These are phyloP conservation scores for Auricularia sp. DNA, from an alignment of 768 basidiomycete genomes.

Conservation along the genomic window DNA sequence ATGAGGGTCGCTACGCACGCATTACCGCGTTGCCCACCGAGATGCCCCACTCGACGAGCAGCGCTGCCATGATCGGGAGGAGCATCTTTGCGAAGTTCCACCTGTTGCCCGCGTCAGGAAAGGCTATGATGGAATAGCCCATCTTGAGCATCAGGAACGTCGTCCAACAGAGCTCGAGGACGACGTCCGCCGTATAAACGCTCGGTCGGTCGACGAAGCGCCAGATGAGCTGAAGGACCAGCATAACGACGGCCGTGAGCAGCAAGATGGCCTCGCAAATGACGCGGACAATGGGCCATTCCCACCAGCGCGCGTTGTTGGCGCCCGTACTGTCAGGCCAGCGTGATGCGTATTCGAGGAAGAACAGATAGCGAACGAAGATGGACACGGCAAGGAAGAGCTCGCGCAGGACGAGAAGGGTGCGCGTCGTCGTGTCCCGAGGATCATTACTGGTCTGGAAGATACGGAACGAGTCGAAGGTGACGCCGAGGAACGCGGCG, in stretches of 20 bases:
- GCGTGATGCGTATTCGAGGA: background rate
- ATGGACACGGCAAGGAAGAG: background rate
- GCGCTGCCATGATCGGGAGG: background rate
- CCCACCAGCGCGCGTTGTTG: background rate
- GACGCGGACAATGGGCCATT: background rate
- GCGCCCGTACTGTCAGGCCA: background rate
- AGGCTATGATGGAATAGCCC: background rate
- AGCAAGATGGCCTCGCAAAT: background rate
- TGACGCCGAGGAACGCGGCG: background rate
- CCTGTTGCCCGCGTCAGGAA: background rate
- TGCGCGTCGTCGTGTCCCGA: background rate
- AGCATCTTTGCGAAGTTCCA: background rate
- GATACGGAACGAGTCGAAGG: background rate
- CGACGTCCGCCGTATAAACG: background rate
- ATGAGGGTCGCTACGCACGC: background rate
- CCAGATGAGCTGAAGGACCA: background rate
- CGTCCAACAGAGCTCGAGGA: background rate
- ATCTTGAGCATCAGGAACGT: background rate
- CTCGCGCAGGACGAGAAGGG: background rate
- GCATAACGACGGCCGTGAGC: background rate
- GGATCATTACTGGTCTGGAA: background rate
- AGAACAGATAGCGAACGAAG: slow-evolving; percentile 1
- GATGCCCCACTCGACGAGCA: slow-evolving; percentile 1
- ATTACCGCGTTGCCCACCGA: slow-evolving; percentile 1
- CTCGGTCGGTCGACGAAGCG: background rate